phyloP scores from a whole-genome alignment of 192 early-diverging fungal genomes.

The Dissophora globulifera region DNA sequence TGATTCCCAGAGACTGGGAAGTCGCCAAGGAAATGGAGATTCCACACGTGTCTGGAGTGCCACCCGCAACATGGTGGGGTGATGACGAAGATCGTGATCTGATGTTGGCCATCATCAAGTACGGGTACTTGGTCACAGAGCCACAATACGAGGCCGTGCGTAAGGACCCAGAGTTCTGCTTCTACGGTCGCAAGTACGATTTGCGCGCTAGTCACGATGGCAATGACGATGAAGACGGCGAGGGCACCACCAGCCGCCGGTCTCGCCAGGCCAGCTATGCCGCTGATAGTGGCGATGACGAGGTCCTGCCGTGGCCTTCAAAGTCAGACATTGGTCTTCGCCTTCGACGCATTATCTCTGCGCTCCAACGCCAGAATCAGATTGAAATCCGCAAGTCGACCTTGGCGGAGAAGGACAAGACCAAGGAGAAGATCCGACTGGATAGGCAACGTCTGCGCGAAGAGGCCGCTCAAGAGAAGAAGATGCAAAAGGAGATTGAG shows the following conservation, averaged over 20 bases:
- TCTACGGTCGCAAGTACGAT: conserved; percentile 64
- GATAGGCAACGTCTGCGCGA: conserved; percentile 58
- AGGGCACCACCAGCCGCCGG: conserved; percentile 30
- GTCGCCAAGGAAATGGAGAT: conserved; percentile 69
- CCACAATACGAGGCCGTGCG: conserved; percentile 57
- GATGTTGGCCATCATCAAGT: conserved; percentile 78
- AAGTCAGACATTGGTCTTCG: conserved; percentile 72
- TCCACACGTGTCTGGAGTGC: conserved; percentile 70
- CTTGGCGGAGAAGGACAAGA: conserved; percentile 56
- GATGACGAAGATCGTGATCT: conserved; percentile 84
- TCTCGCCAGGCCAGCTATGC: conserved; percentile 41
- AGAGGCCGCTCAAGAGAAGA: conserved; percentile 54
- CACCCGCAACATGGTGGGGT: conserved; percentile 78
- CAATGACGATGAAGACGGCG: conserved; percentile 52
- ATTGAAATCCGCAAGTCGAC: conserved; percentile 55
- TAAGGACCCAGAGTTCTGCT: conserved; percentile 64
- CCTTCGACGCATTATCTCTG: conserved; percentile 65
- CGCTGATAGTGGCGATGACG: conserved; percentile 17
- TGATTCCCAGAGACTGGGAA: conserved; percentile 73
- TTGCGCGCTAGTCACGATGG: conserved; percentile 42
- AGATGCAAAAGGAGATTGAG: conserved; percentile 53
- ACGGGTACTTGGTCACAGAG: conserved; percentile 73
- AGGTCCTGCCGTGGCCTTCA: conserved; percentile 67
- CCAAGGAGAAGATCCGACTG: conserved; percentile 48
- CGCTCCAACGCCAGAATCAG: conserved; percentile 62